Evolutionary conservation across 164 flowering plant species (phyloP), one percentile per base, ranked within the genome.

Genomic region (Umbellularia californica): DNA sequence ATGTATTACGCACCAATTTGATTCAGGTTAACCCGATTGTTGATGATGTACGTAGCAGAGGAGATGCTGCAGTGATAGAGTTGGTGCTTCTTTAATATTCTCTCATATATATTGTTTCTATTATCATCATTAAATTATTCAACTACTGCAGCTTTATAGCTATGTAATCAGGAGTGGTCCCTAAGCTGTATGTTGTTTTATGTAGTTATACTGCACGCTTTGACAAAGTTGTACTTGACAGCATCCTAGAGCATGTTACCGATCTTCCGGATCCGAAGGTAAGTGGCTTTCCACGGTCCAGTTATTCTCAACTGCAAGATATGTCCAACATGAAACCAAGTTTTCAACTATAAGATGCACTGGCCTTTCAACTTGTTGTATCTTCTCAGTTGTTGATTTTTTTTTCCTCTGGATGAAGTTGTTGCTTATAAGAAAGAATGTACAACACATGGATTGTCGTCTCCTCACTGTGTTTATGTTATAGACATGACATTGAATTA

Each of bases 41-140:
- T 75, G 97, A 93, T 70, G 98, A 90, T 83, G 92, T 93, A 62
- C 90, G 88, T 14, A 71, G 65, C 73, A 88, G 97, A 85, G 99
- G 99, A 11, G 98, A 95, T 81, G 87, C 88, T 68, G 98, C 98
- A 66, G 94, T 93, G 30, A 90, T 84, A 82, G 93, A 92, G 99
- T 95, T 70, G 58, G 89, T 88, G 81, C 73, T 82, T 77, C 79
- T 79, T 81, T 68, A 20, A 33, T 55, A 41, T 68, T 75, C 55
- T 33, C 4, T 66, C 71, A 5, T 63, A 22, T 77, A 41, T 63
- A 50, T 15, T 74, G 25, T 74, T 72, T 41, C 10, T 10, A 17
- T 25, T 35, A 4, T 70, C 4, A 24, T 51, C 14, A 35, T 23
- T 41, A 11, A 41, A 41, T 41, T 9, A 41, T 41, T 41, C 47